Conservation (phyloP, 164 flowering plant species). For the Vitis amurensis region DNA sequence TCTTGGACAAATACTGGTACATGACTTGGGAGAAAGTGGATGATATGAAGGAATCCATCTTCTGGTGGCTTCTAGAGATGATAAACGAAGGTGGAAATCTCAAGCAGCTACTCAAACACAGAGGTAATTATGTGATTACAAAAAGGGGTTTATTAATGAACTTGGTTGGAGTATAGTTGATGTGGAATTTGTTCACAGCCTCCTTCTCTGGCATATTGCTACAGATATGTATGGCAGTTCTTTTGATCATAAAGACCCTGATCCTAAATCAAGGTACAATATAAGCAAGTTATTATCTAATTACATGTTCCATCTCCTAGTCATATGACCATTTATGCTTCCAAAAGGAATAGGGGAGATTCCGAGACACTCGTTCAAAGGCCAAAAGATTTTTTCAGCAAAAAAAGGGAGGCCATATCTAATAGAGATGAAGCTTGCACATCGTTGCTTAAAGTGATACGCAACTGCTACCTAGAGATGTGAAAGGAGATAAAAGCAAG, state of each 20-base stretch:
- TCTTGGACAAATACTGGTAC: not conserved
- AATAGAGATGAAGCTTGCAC: too few species aligned
- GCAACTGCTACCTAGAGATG: too few species aligned
- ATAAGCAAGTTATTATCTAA: conserved; percentile 2
- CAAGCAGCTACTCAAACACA: too few species aligned
- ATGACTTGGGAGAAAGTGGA: too few species aligned
- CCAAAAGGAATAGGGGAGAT: not conserved
- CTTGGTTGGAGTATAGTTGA: not conserved
- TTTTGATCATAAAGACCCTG: not conserved
- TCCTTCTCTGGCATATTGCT: conserved; percentile 23
- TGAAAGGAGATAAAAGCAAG: too few species aligned
- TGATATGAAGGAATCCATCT: too few species aligned
- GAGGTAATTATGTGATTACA: too few species aligned
- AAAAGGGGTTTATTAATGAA: too few species aligned
- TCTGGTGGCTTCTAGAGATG: too few species aligned
- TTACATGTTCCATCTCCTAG: conserved; percentile 21
- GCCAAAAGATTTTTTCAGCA: not conserved
- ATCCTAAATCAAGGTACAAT: too few species aligned
- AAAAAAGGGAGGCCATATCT: not conserved
- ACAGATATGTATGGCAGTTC: conserved; percentile 11
- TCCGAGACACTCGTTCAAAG: not conserved
- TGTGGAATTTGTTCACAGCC: conserved; percentile 12
- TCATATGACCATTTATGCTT: conserved; percentile 3
- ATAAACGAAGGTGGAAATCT: too few species aligned
- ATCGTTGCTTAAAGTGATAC: too few species aligned